Percentiles rank a stretch among this genome's conserved stretches.
phyloP scores from a whole-genome alignment of 2,329 filamentous ascomycete genomes.

The Curvularia lunata region DNA sequence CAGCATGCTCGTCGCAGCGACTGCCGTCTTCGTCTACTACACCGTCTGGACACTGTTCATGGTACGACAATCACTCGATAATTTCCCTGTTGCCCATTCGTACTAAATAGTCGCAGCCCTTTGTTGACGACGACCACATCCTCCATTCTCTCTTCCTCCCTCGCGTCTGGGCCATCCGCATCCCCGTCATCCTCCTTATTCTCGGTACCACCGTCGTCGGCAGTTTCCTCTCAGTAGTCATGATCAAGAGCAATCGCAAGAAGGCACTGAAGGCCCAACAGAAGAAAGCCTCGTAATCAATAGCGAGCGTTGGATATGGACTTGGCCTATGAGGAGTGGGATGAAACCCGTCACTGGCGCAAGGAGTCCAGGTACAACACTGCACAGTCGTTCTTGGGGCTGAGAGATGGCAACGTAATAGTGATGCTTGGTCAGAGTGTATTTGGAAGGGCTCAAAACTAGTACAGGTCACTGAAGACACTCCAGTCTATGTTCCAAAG shows the following conservation, averaged over 20 bases:
- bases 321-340: not conserved
- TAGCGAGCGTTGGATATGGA: not conserved
- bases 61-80: slow-evolving; percentile 62
- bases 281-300: slow-evolving; percentile 72
- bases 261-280: slow-evolving; percentile 93
- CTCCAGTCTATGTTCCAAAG: not conserved
- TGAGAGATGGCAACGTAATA: not conserved
- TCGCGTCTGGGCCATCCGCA: slow-evolving; percentile 97
- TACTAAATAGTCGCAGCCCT: slow-evolving; percentile 68
- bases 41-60: slow-evolving; percentile 97
- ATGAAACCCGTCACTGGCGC: slow-evolving; percentile 1
- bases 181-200: slow-evolving; percentile 94
- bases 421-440: not conserved
- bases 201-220: slow-evolving; percentile 92
- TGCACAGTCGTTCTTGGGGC: not conserved
- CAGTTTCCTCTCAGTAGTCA: slow-evolving; percentile 93
- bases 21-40: slow-evolving; percentile 85
- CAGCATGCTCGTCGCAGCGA: slow-evolving; percentile 76
- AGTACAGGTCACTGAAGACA: not conserved
- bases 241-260: slow-evolving; percentile 99
- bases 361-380: not conserved
- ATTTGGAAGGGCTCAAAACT: not conserved
- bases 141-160: slow-evolving; percentile 95
- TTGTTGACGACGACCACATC: slow-evolving; percentile 92
- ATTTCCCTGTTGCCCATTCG: not conserved